These are phyloP conservation scores for Erucastrum elatum DNA, from an alignment of 345 rosid species.

Conservation along the genomic window DNA sequence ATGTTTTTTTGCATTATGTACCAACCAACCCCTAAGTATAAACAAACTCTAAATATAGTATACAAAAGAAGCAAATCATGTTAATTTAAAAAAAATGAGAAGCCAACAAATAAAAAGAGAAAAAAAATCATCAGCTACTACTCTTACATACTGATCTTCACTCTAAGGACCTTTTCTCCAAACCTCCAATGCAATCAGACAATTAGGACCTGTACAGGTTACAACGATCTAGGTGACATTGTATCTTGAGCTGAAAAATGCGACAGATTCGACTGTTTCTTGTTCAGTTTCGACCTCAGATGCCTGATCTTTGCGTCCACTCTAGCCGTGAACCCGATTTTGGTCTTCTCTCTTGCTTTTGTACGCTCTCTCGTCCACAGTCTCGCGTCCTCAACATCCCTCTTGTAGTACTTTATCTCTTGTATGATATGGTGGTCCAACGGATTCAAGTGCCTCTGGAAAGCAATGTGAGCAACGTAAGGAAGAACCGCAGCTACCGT, in stretches of 20 bases:
- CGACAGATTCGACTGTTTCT: conserved; percentile 50
- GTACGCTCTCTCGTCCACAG: conserved; percentile 93
- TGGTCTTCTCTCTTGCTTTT: conserved; percentile 85
- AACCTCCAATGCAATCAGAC: too few species aligned
- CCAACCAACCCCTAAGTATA: conserved; percentile 37
- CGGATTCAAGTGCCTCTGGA: conserved; percentile 77
- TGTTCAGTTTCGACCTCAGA: conserved; percentile 64
- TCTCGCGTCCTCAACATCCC: conserved; percentile 68
- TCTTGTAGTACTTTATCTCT: conserved; percentile 81
- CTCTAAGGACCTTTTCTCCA: background rate
- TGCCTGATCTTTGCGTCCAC: conserved; percentile 94
- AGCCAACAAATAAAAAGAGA: too few species aligned
- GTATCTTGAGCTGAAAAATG: conserved; percentile 41
- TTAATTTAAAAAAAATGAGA: background rate
- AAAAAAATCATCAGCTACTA: background rate
- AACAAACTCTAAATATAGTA: conserved; percentile 36
- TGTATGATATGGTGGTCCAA: conserved; percentile 96
- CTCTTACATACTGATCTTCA: conserved; percentile 36
- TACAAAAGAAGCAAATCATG: background rate
- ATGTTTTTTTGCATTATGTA: conserved; percentile 26
- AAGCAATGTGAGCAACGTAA: conserved; percentile 62
- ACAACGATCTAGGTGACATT: conserved; percentile 45
- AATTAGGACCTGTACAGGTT: conserved; percentile 5
- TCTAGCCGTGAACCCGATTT: conserved; percentile 91
- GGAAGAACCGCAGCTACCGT: conserved; percentile 64